Conservation (phyloP, 257 asterid species). For the Solanum pennellii region DNA sequence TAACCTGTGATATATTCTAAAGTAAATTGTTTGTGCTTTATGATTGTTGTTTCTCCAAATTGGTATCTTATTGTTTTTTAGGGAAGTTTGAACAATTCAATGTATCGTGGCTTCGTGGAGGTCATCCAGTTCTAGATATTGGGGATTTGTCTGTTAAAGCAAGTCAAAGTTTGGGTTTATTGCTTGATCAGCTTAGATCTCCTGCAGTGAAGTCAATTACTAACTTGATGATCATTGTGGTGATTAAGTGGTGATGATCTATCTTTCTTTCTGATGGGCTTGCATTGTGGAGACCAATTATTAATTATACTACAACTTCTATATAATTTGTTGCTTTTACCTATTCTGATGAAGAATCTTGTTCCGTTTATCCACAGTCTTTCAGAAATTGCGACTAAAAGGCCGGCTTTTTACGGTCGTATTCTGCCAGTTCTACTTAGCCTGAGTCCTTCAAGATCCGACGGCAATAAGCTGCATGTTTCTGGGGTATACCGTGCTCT, state of each 20-base stretch:
- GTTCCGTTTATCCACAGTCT: slow-evolving; percentile 37
- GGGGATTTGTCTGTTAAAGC: slow-evolving; percentile 93
- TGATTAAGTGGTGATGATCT: slow-evolving; percentile 55
- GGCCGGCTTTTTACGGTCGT: slow-evolving; percentile 97
- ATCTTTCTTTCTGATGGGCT: neutral
- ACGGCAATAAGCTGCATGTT: slow-evolving; percentile 52
- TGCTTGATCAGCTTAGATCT: slow-evolving; percentile 87
- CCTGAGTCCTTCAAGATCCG: slow-evolving; percentile 61
- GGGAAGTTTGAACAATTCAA: slow-evolving; percentile 62
- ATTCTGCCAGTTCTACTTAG: slow-evolving; percentile 89
- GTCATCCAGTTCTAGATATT: slow-evolving; percentile 77
- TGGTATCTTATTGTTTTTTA: slow-evolving; percentile 5
- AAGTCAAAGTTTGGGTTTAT: slow-evolving; percentile 59
- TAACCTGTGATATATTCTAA: neutral
- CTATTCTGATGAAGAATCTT: neutral
- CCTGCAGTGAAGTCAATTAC: slow-evolving; percentile 72
- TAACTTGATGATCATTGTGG: slow-evolving; percentile 65
- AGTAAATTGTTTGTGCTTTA: neutral
- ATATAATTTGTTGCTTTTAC: slow-evolving; percentile 6
- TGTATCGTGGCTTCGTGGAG: slow-evolving; percentile 94
- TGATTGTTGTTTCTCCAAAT: neutral
- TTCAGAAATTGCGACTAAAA: slow-evolving; percentile 80
- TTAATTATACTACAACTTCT: neutral
- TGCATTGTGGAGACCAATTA: neutral
- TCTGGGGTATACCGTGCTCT: slow-evolving; percentile 71